Base-by-base conservation (phyloP, 106 monocot species). In the Platanthera guangdongensis region DNA sequence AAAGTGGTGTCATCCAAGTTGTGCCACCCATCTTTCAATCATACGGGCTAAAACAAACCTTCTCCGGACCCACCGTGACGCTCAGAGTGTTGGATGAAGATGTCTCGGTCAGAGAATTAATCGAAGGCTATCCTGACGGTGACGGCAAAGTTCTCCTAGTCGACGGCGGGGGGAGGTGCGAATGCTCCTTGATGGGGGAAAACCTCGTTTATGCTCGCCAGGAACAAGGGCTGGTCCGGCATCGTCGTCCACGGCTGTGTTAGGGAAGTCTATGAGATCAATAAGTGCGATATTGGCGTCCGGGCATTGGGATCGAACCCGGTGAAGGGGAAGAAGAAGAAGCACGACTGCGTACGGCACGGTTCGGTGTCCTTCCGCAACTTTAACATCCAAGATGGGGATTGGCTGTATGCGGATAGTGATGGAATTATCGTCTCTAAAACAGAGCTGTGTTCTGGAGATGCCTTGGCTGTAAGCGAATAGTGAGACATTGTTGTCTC, bases 71-170 rank as follows among this genome's bases (percentile, higher is more conserved):
- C 8, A 72, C 80, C 16, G 84, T 80, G 57, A 84, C 84, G 9
- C 75, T 84, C 57, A 84, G 80, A 80, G 80, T 84, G 45, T 84
- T 80, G 9, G 84, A 84, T 45, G 84, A 84, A 60, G 80, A 84
- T 72, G 84, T 84, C 9, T 71, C 80, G 9, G 60, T 84, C 13
- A 75, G 84, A 8, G 84, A 84, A 8, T 76, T 84, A 30, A 79
- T 84, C 19, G 79, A 84, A 32, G 32, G 32, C 32, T 32, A 2
- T 39, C 75, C 76, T 19, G 76, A 68, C 57, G 84, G 84, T 5
- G 46, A 80, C 76, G 83, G 79, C 51, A 79, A 79, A 21, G 79
- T 83, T 68, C 62, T 83, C 12, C 79, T 83, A 3, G 79, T 83
- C 1, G 83, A 83, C 39, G 83, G 83, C 11, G 83, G 75, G 16